Base-by-base conservation (phyloP, 2,329 filamentous ascomycete genomes). In the Aphanoascus verrucosus region DNA sequence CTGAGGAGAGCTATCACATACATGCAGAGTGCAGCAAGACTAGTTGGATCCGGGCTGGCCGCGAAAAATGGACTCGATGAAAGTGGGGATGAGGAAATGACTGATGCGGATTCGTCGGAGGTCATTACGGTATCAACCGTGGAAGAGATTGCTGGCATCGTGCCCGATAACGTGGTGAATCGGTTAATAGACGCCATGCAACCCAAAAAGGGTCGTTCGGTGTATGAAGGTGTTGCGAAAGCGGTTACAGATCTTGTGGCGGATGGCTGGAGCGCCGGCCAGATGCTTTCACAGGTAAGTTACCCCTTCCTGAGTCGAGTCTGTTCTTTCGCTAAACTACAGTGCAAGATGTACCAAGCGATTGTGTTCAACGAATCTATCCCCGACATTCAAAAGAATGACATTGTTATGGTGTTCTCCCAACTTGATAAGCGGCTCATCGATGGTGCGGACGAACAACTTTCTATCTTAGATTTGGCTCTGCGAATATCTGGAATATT, bases 1-100 rank as follows among this genome's bases (percentile, higher is more conserved):
- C 69, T 99, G 70, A 78, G 94, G 69, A 94, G 95, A 67, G 91
- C 93, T 1, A 97, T 98, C 62, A 98, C 93, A 0, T 97, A 88
- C 64, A 67, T 99, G 65, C 93, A 99, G 71, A 94, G 88, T 66
- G 90, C 90, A n/a, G 90, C 91, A 20, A 77, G 89, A 57, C 72
- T 98, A 41, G 88, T 94, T 1, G 88, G 89, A 1, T 84, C 86
- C 2, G 68, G 65, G 46, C 63, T 67, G 41, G 67, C 68, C 15
- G 69, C 70, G 14, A 77, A 73, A 46, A 53, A 38, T 9, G 72
- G 60, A 42, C 65, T 68, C 50, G 78, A 78, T 43, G 67, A 60
- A 1, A 74, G 75, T n/a, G 76, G 70, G 1, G 81, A 80, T 46
- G 79, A 81, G 52, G 77, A 80, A 41, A 83, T 85, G 73, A 57